These are phyloP conservation scores for Boletus semigastroideus DNA, from an alignment of 1,284 basidiomycete genomes.

Conservation along the genomic window DNA sequence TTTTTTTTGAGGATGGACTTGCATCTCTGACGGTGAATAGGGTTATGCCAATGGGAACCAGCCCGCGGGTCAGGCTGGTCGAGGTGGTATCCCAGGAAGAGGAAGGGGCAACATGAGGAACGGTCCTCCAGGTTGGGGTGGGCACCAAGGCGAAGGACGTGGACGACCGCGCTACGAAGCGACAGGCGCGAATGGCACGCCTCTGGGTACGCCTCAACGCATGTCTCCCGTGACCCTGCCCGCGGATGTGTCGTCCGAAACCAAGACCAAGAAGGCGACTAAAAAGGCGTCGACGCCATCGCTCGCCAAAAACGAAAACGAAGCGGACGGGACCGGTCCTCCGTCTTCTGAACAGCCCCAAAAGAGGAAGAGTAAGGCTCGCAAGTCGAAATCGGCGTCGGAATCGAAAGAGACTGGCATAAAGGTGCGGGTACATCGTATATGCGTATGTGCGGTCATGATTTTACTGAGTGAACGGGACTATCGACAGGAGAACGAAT, in stretches of 20 bases:
- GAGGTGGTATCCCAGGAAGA: slow-evolving; percentile 30
- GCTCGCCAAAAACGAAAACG: background rate
- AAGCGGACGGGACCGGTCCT: background rate
- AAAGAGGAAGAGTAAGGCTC: slow-evolving; percentile 22
- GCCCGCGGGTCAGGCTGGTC: background rate
- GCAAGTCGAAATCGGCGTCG: slow-evolving; percentile 23
- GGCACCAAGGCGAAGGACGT: slow-evolving; percentile 9
- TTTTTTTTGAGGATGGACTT: background rate
- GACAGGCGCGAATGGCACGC: slow-evolving; percentile 68
- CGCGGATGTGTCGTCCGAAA: slow-evolving; percentile 10
- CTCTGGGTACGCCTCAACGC: slow-evolving; percentile 60
- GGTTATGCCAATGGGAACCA: background rate
- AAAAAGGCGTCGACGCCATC: background rate
- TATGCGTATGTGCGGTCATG: slow-evolving; percentile 4
- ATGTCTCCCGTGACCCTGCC: slow-evolving; percentile 42
- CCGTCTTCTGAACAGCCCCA: slow-evolving; percentile 8
- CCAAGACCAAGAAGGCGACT: background rate
- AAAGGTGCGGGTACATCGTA: slow-evolving; percentile 15
- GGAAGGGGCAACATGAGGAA: slow-evolving; percentile 24
- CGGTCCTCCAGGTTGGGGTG: slow-evolving; percentile 24
- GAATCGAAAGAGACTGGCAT: slow-evolving; percentile 16
- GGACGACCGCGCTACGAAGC: slow-evolving; percentile 33
- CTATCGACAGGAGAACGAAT: slow-evolving; percentile 5
- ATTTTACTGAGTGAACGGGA: slow-evolving; percentile 7
- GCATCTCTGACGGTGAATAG: slow-evolving; percentile 14